phyloP scores from a whole-genome alignment of 2,329 filamentous ascomycete genomes.

The Fusarium caatingaense region DNA sequence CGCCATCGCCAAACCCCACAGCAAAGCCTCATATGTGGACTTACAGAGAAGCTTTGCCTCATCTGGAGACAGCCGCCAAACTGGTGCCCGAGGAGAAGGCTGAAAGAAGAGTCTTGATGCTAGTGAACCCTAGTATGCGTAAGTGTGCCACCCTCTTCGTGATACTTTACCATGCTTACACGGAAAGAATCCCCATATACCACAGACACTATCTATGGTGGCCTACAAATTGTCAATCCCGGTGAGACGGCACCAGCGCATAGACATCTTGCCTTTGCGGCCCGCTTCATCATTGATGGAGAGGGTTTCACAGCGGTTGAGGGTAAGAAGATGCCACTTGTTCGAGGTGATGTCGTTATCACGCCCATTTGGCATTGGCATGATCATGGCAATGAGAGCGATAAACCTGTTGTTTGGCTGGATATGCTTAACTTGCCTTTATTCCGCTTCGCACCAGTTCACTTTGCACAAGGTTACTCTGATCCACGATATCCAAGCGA shows the following conservation, averaged over 20 bases:
- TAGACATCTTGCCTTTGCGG: slow-evolving; percentile 66
- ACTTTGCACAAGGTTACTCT: slow-evolving; percentile 65
- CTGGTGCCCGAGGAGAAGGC: slow-evolving; percentile 55
- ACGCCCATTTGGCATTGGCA: slow-evolving; percentile 71
- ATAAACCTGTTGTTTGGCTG: slow-evolving; percentile 66
- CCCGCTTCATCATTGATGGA: slow-evolving; percentile 69
- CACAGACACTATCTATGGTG: slow-evolving; percentile 65
- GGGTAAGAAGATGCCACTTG: slow-evolving; percentile 63
- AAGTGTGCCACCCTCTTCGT: neutral
- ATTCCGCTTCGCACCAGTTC: slow-evolving; percentile 62
- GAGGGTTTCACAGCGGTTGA: slow-evolving; percentile 68
- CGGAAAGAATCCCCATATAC: slow-evolving; percentile 59
- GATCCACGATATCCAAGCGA: slow-evolving; percentile 61
- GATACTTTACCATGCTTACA: neutral
- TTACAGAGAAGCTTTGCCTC: slow-evolving; percentile 51
- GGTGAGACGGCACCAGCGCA: slow-evolving; percentile 67
- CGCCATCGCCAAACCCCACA: slow-evolving; percentile 58
- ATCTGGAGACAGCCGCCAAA: slow-evolving; percentile 50
- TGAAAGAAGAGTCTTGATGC: slow-evolving; percentile 57
- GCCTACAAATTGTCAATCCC: slow-evolving; percentile 67
- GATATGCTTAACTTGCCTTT: slow-evolving; percentile 66
- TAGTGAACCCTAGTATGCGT: slow-evolving; percentile 63
- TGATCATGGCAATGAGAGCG: slow-evolving; percentile 69
- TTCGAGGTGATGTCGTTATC: slow-evolving; percentile 65
- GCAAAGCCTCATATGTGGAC: slow-evolving; percentile 55